Percentiles rank a stretch among this genome's conserved stretches.
These are phyloP conservation scores for Ramaria sp. DNA, from an alignment of 768 basidiomycete genomes.

Conservation along the genomic window DNA sequence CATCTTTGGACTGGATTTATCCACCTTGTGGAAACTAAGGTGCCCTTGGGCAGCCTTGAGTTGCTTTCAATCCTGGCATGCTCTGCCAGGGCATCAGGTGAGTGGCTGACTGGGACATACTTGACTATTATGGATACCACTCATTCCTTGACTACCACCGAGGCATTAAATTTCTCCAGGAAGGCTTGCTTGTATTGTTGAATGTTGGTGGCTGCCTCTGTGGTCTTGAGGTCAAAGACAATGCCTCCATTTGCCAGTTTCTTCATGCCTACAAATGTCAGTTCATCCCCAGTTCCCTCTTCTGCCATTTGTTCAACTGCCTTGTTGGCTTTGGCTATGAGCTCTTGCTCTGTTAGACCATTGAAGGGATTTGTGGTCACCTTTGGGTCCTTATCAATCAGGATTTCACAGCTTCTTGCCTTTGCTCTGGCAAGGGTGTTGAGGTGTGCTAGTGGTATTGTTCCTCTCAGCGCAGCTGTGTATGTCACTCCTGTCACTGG, in stretches of 20 bases:
- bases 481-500: no score
- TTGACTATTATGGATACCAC: neutral
- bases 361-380: no score
- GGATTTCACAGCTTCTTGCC: no score
- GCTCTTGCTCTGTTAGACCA: neutral
- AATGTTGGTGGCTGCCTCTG: neutral
- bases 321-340: neutral
- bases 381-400: no score
- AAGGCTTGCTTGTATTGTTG: neutral
- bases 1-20: constrained; percentile 17
- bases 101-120: neutral
- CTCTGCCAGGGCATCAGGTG: neutral
- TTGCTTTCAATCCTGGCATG: neutral
- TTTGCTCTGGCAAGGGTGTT: no score
- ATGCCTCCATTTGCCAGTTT: neutral
- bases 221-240: neutral
- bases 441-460: no score
- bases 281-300: neutral
- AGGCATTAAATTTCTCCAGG: neutral
- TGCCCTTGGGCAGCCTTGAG: neutral
- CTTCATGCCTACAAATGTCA: neutral
- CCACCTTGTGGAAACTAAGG: constrained; percentile 14
- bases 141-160: neutral
- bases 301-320: neutral
- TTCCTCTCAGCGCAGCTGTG: no score